These are phyloP conservation scores for Yamadazyma friedrichii DNA, from an alignment of 1,139 yeast species.

Conservation along the genomic window DNA sequence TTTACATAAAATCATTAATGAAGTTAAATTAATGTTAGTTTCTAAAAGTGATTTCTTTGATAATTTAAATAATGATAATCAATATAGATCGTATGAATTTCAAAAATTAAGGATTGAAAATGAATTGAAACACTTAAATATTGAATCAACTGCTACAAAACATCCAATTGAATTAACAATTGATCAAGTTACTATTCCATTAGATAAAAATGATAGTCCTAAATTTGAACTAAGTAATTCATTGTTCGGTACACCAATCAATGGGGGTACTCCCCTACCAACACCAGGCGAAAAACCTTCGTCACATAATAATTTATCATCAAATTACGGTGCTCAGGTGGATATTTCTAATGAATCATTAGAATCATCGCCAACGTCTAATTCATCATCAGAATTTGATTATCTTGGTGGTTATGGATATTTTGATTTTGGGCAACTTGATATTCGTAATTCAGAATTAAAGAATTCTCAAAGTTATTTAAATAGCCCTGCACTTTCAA, in stretches of 20 bases:
- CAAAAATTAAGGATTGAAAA: conserved; percentile 34
- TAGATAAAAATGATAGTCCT: conserved; percentile 10
- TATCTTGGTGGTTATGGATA: conserved; percentile 72
- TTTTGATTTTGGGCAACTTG: conserved; percentile 65
- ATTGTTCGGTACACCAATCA: neutral
- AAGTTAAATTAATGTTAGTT: conserved; percentile 49
- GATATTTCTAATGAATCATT: neutral
- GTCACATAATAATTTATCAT: neutral
- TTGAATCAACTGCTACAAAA: conserved; percentile 28
- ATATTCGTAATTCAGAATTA: conserved; percentile 18
- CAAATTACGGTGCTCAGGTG: neutral
- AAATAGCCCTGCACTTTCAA: conserved; percentile 25
- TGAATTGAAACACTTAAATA: conserved; percentile 33
- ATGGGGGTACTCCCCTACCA: neutral
- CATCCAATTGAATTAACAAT: conserved; percentile 38
- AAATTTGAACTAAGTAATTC: neutral
- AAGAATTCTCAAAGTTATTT: conserved; percentile 17
- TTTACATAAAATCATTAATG: conserved; percentile 56
- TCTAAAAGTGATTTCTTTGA: conserved; percentile 33
- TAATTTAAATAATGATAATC: conserved; percentile 33
- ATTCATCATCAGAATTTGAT: conserved; percentile 22
- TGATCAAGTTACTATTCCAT: conserved; percentile 20
- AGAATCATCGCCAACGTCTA: conserved; percentile 2
- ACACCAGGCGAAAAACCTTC: neutral
- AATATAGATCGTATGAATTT: conserved; percentile 33